Percentiles rank a stretch among this genome's conserved stretches.
These are phyloP conservation scores for Coemansia sp. DNA, from an alignment of 192 early-diverging fungal genomes.

Conservation along the genomic window DNA sequence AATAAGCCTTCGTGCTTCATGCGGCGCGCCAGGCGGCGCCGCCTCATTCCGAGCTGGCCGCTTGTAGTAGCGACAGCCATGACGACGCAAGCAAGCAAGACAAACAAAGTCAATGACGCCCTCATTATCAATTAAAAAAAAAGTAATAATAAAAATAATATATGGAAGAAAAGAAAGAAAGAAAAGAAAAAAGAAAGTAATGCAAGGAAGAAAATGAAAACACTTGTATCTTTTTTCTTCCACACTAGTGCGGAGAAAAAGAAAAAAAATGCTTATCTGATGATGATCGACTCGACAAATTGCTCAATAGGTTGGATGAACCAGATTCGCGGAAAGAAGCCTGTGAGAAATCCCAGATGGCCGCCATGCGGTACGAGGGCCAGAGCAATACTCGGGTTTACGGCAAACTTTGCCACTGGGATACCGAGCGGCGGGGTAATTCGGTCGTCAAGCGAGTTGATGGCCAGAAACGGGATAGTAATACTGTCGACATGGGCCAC, in stretches of 20 bases:
- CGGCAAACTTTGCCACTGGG: conserved; percentile 68
- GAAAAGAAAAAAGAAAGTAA: neutral
- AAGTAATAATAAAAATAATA: neutral
- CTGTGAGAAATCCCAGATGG: conserved; percentile 82
- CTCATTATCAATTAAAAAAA: too few species aligned
- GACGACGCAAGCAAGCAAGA: neutral
- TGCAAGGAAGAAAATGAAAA: neutral
- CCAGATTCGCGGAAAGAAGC: conserved; percentile 57
- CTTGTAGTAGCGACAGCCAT: neutral
- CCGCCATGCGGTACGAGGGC: conserved; percentile 84
- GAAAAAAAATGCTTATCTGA: neutral
- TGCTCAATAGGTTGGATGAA: conserved; percentile 67
- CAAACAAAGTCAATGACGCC: neutral
- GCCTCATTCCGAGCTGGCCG: neutral
- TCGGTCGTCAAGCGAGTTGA: conserved; percentile 86
- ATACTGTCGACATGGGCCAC: conserved; percentile 61
- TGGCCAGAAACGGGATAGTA: conserved; percentile 75
- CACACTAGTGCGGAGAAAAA: too few species aligned
- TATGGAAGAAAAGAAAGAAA: neutral
- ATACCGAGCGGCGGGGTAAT: conserved; percentile 69
- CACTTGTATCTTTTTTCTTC: too few species aligned
- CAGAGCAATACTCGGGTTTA: conserved; percentile 78
- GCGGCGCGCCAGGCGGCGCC: neutral
- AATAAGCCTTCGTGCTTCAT: conserved; percentile 14
- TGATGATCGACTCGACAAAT: conserved; percentile 63